Evolutionary conservation across 805 yeast genomes (phyloP), one percentile per base, ranked within the genome.

Genomic region (Ogataea minuta): DNA sequence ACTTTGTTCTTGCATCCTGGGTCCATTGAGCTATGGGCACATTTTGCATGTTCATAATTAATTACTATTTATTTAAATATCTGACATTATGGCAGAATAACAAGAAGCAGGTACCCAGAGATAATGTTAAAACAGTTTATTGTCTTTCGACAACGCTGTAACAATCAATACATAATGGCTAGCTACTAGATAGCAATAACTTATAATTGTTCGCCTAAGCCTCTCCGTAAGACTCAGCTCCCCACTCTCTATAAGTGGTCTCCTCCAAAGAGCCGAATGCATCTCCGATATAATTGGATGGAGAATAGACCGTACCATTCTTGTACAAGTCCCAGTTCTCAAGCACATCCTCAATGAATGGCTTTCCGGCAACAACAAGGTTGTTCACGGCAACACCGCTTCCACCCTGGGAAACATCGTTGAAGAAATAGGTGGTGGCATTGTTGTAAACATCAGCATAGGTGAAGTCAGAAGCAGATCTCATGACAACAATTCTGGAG

Each of bases 381-480:
- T 80, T 79, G 34, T 59, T 64, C 39, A 74, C 50, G 10, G 83
- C 67, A 23, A 73, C 73, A 9, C 50, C 41, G 31, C 66, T 61
- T 20, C 83, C 84, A 47, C 82, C 83, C 47, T 72, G 74, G 34
- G 59, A 57, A 36, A 68, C 68, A 33, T 67, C 61, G 53, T 62
- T 66, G 67, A 79, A 77, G 65, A 74, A 76, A 21, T 65, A 64
- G 30, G 73, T 68, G 8, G 81, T 66, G 48, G 67, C 66, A 46
- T 69, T 62, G 31, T 34, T 16, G 45, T 50, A 54, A 28, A 41
- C 34, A 41, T 56, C 49, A 27, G 57, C 31, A 31, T 69, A 51
- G 77, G 84, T 38, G 78, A 75, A 77, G 60, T 79, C 81, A 4
- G 82, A 74, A 46, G 76, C 76, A 33, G 82, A 67, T 66, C 84